Conservation (phyloP, 495 filamentous ascomycete genomes). For the Penicillium canescens region DNA sequence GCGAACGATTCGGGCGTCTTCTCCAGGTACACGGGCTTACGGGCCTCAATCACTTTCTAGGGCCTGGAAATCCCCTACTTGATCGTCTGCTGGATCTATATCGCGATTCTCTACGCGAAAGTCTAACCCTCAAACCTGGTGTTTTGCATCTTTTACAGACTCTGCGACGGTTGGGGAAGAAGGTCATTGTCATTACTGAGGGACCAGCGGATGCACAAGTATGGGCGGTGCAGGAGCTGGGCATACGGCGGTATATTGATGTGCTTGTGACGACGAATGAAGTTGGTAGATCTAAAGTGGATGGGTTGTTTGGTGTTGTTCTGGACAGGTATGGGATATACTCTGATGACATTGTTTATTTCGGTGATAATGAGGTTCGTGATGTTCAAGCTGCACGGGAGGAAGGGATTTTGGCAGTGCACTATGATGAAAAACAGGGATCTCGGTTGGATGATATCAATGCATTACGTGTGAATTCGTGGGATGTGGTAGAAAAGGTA, state of each 20-base stretch:
- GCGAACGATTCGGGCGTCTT: constrained; percentile 33
- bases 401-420: constrained; percentile 31
- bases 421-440: constrained; percentile 32
- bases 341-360: constrained; percentile 30
- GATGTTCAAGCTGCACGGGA: constrained; percentile 28
- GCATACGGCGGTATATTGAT: constrained; percentile 30
- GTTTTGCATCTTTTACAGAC: constrained; percentile 22
- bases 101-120: constrained; percentile 13
- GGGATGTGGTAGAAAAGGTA: constrained; percentile 16
- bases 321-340: constrained; percentile 28
- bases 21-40: constrained; percentile 18
- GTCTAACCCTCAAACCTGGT: constrained; percentile 28
- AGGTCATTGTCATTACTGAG: constrained; percentile 36
- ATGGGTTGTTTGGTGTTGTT: constrained; percentile 34
- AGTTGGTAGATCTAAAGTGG: constrained; percentile 32
- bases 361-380: constrained; percentile 33
- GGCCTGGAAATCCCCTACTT: background rate
- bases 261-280: constrained; percentile 38
- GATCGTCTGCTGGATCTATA: constrained; percentile 25
- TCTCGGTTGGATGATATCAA: constrained; percentile 17
- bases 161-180: constrained; percentile 26
- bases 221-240: constrained; percentile 35
- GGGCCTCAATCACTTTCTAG: too few species aligned
- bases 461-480: constrained; percentile 17
- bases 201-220: constrained; percentile 42